Percentiles rank a stretch among this genome's conserved stretches.
These are phyloP conservation scores for Anthostomella pinea DNA, from an alignment of 2,329 filamentous ascomycete species.

Conservation along the genomic window DNA sequence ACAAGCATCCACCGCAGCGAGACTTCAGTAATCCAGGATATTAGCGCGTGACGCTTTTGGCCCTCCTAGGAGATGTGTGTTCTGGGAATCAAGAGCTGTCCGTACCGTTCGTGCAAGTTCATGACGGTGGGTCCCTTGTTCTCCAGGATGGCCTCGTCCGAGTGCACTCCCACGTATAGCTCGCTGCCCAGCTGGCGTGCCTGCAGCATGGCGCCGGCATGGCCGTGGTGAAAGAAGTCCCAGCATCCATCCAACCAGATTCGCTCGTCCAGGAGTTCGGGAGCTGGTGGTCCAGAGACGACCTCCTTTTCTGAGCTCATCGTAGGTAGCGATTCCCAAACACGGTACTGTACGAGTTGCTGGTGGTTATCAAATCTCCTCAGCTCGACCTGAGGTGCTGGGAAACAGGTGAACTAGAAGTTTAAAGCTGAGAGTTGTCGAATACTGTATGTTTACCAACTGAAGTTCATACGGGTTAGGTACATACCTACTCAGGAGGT, in stretches of 20 bases:
- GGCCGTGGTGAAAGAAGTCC: slow-evolving; percentile 98
- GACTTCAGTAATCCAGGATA: slow-evolving; percentile 44
- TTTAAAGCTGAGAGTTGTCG: too few relatives aligned
- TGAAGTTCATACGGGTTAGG: too few relatives aligned
- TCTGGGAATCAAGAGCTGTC: slow-evolving; percentile 15
- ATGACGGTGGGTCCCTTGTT: slow-evolving; percentile 99
- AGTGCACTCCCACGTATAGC: slow-evolving; percentile 90
- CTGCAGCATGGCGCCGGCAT: slow-evolving; percentile 95
- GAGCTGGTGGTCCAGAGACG: slow-evolving; percentile 39
- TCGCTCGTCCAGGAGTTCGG: slow-evolving; percentile 62
- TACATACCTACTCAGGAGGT: not conserved
- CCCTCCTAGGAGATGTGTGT: slow-evolving; percentile 14
- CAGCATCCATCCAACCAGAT: slow-evolving; percentile 99
- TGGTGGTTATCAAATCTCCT: not conserved
- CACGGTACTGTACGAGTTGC: not conserved
- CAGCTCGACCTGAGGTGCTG: too few relatives aligned
- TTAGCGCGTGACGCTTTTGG: too few relatives aligned
- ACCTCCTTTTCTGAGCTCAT: slow-evolving; percentile 27
- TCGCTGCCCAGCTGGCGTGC: slow-evolving; percentile 87
- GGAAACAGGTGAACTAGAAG: too few relatives aligned
- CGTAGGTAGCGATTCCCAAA: not conserved
- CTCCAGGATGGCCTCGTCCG: slow-evolving; percentile 89
- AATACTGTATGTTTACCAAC: too few relatives aligned
- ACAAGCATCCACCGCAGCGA: slow-evolving; percentile 89
- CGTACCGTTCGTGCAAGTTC: slow-evolving; percentile 80